These are phyloP conservation scores for Saccharum spontaneum DNA, from an alignment of 176 grass and related monocot species.

Conservation along the genomic window DNA sequence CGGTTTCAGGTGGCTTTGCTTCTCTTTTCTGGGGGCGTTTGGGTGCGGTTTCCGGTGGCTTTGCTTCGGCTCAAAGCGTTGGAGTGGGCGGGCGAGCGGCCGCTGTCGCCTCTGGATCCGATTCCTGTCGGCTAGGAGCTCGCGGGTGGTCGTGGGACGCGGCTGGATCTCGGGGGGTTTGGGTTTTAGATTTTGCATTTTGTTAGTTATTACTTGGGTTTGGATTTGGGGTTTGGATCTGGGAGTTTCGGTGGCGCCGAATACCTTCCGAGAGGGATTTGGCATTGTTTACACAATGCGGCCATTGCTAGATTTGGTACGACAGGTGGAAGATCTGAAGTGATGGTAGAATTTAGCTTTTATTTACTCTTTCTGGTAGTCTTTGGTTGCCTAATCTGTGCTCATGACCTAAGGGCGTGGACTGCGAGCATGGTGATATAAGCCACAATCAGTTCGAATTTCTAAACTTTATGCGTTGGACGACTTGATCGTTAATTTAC, in stretches of 20 bases:
- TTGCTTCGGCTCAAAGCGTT: constrained; percentile 42
- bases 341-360: too few relatives aligned
- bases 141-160: constrained; percentile 27
- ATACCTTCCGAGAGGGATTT: neutral
- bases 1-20: neutral
- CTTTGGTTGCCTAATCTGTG: too few relatives aligned
- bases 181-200: constrained; percentile 28
- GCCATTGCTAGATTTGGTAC: constrained; percentile 21
- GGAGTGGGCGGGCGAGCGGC: constrained; percentile 36
- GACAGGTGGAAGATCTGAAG: constrained; percentile 33
- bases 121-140: constrained; percentile 29
- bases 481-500: neutral
- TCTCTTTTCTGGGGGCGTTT: neutral
- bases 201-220: constrained; percentile 21
- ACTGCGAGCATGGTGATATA: too few relatives aligned
- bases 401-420: too few relatives aligned
- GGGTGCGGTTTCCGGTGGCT: constrained; percentile 9
- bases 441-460: neutral
- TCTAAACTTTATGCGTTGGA: neutral
- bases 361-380: too few relatives aligned
- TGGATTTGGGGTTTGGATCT: constrained; percentile 46
- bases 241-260: neutral
- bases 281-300: neutral
- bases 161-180: constrained; percentile 56
- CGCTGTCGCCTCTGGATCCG: constrained; percentile 46